A percentile compares a stretch with the other conserved stretches of the same genome.
Evolutionary conservation across 495 filamentous ascomycete species (phyloP).

Genomic region (Lineolata rhizophorae): DNA sequence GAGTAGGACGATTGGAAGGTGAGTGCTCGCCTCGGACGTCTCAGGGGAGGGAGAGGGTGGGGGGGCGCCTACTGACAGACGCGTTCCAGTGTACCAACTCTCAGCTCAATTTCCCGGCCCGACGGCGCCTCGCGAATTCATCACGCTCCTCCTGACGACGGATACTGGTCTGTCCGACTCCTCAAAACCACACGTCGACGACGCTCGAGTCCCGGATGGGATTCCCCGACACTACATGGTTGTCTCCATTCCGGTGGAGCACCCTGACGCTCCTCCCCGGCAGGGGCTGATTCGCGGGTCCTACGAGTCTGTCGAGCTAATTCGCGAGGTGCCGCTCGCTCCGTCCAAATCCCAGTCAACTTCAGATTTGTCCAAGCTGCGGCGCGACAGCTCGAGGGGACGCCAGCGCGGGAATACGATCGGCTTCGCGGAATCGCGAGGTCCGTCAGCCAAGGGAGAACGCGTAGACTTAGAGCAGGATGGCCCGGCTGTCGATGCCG

Average conservation of each 20-base stretch:
- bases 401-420: conserved; percentile 25
- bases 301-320: conserved; percentile 84
- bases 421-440: conserved; percentile 23
- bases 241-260: conserved; percentile 61
- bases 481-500: too few relatives aligned
- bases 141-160: conserved; percentile 47
- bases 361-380: conserved; percentile 12
- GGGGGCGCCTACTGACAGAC: conserved; percentile 3
- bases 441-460: conserved; percentile 19
- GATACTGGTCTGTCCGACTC: conserved; percentile 15
- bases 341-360: conserved; percentile 14
- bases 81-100: conserved; percentile 45
- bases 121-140: conserved; percentile 71
- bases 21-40: conserved; percentile 8
- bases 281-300: conserved; percentile 57
- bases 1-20: conserved; percentile 36
- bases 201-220: conserved; percentile 4
- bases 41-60: not conserved
- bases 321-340: conserved; percentile 50
- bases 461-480: conserved; percentile 14
- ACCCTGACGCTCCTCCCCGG: conserved; percentile 44
- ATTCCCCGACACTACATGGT: conserved; percentile 54
- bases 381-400: conserved; percentile 4
- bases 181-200: conserved; percentile 7
- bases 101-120: conserved; percentile 82